phyloP scores from a whole-genome alignment of 2,329 filamentous ascomycete genomes.

The Nemania sp. region DNA sequence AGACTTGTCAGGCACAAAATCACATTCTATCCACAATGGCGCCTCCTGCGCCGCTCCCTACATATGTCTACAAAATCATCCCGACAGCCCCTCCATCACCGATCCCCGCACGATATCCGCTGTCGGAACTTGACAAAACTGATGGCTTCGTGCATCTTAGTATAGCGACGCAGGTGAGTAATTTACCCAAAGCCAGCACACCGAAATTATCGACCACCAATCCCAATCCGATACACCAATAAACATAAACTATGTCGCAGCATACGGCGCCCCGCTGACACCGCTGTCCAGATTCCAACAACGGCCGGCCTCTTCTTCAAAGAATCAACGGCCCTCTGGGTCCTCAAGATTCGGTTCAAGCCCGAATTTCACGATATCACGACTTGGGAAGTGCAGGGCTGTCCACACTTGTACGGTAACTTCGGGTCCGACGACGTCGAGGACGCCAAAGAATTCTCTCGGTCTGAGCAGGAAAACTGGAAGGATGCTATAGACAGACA shows the following conservation, averaged over 20 bases:
- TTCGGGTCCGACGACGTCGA: constrained; percentile 58
- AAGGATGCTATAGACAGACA: constrained; percentile 45
- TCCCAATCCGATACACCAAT: not conserved
- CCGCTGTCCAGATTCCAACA: constrained; percentile 32
- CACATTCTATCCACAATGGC: constrained; percentile 24
- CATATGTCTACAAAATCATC: constrained; percentile 64
- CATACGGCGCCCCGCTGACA: not conserved
- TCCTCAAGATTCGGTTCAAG: constrained; percentile 53
- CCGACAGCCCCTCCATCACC: constrained; percentile 55
- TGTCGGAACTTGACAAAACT: constrained; percentile 61
- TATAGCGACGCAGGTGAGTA: constrained; percentile 54
- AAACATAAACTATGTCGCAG: not conserved
- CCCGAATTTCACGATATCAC: constrained; percentile 46
- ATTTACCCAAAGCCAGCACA: not conserved
- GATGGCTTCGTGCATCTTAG: constrained; percentile 67
- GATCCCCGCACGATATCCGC: constrained; percentile 57
- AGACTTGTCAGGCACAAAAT: not conserved
- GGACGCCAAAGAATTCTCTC: constrained; percentile 50
- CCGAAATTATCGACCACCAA: not conserved
- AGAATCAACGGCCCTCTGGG: constrained; percentile 31
- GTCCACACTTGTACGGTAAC: constrained; percentile 63
- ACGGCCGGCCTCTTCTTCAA: constrained; percentile 40
- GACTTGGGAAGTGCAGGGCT: constrained; percentile 58
- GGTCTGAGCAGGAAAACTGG: constrained; percentile 53
- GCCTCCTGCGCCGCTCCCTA: constrained; percentile 40